Evolutionary conservation across 257 asterid species (phyloP), one percentile per base, ranked within the genome.

Genomic region (Solanum ossicruentum): DNA sequence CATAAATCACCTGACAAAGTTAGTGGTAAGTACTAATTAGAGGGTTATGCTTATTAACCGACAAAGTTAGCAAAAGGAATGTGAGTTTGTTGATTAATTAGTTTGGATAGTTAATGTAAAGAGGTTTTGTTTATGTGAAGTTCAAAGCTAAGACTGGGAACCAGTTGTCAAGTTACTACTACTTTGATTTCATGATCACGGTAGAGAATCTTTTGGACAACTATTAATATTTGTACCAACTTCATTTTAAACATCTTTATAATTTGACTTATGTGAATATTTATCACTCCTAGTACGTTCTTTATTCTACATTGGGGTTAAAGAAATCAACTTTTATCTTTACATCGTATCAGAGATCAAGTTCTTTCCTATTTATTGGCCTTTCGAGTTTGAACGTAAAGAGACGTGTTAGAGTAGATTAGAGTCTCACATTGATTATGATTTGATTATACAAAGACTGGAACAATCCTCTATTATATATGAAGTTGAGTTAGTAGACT

Each of bases 131-230:
- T 12, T 49, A 72, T 75, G 43, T 21, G 43, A 47, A 51, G 47
- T 77, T 65, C 49, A 67, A 67, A 52, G 85, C 63, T 54, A 57
- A 13, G 0, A 23, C 4, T 77, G 10, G 23, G 52, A 56, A 73
- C 80, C 86, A 84, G 88, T 85, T 90, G 93, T 86, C 89, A 83
- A 86, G 72, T 58, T 63, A 23, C 10, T 66, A 43, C 84, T 85
- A 84, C 84, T 69, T 28, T 81, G 41, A 69, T 70, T 58, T 45
- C 63, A 17, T 78, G 81, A 13, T 51, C n/a, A 52, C 75, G 90
- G 91, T 82, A 8, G 45, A 70, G 92, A 88, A 86, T 91, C 92
- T 89, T 89, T 88, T 84, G 52, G 54, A 82, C 86, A 84, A 26
- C 83, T 16, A 69, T 36, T 39, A 83, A 32, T 49, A 67, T 71